These are phyloP conservation scores for Penicillium riverlandense DNA, from an alignment of 495 filamentous ascomycete species.

Conservation along the genomic window DNA sequence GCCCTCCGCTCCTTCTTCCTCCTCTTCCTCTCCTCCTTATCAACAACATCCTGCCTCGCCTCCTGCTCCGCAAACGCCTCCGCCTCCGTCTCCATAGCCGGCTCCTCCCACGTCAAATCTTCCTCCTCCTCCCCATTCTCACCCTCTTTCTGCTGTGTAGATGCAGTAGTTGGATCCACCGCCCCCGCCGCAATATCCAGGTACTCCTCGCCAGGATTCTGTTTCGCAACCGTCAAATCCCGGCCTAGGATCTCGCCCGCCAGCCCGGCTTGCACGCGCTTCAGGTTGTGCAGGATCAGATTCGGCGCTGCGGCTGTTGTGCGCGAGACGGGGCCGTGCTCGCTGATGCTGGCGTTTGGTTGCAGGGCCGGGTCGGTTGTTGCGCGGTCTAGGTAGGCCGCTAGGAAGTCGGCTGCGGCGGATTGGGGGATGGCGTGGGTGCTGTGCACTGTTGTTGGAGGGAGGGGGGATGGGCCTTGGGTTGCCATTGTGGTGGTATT, in stretches of 20 bases:
- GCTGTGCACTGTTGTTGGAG: constrained; percentile 36
- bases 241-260: constrained; percentile 48
- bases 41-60: constrained; percentile 11
- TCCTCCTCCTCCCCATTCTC: constrained; percentile 14
- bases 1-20: constrained; percentile 44
- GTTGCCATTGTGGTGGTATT: constrained; percentile 27
- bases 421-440: constrained; percentile 41
- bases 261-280: constrained; percentile 58
- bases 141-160: constrained; percentile 18
- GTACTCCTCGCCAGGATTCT: constrained; percentile 25
- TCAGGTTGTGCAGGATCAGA: constrained; percentile 56
- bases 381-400: constrained; percentile 49
- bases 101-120: constrained; percentile 20
- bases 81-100: constrained; percentile 17
- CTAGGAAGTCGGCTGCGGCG: constrained; percentile 48
- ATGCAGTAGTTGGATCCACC: constrained; percentile 6
- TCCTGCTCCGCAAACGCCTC: constrained; percentile 21
- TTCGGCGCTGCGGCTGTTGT: constrained; percentile 47
- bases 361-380: constrained; percentile 54
- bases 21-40: constrained; percentile 44
- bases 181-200: constrained; percentile 15
- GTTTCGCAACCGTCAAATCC: constrained; percentile 37
- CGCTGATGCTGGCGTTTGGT: constrained; percentile 56
- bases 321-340: constrained; percentile 49
- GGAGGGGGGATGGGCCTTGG: constrained; percentile 38